phyloP scores from a whole-genome alignment of 2,329 filamentous ascomycete genomes.

The Colletotrichum sp. region DNA sequence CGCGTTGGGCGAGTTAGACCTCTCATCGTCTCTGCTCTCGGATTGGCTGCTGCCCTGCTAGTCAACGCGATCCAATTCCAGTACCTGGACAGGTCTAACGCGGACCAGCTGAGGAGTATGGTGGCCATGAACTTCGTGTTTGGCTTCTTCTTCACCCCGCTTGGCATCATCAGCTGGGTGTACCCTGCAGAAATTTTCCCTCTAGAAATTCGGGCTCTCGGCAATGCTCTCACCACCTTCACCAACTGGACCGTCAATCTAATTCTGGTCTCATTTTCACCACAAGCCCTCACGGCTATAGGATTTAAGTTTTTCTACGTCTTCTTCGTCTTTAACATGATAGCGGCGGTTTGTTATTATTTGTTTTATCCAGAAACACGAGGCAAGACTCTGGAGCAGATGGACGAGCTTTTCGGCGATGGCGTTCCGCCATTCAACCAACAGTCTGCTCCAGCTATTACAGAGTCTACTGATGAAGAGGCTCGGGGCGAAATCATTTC shows the following conservation, averaged over 20 bases:
- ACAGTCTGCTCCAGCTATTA: background rate
- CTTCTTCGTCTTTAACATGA: constrained; percentile 29
- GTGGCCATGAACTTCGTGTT: constrained; percentile 41
- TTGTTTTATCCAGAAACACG: constrained; percentile 38
- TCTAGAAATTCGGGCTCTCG: constrained; percentile 33
- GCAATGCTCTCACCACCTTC: constrained; percentile 32
- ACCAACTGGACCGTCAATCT: constrained; percentile 40
- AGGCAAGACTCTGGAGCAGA: constrained; percentile 35
- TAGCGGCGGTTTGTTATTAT: constrained; percentile 26
- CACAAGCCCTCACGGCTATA: constrained; percentile 44
- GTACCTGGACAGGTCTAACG: constrained; percentile 27
- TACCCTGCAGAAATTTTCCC: constrained; percentile 47
- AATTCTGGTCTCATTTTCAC: constrained; percentile 54
- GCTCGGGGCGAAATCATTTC: background rate
- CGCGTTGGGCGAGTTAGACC: constrained; percentile 52
- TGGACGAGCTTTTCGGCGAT: constrained; percentile 39
- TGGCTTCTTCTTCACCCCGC: constrained; percentile 29
- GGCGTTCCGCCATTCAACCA: background rate
- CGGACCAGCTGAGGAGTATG: constrained; percentile 31
- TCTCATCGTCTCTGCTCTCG: constrained; percentile 44
- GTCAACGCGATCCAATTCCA: constrained; percentile 33
- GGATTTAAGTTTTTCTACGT: constrained; percentile 50
- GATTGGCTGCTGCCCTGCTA: constrained; percentile 28
- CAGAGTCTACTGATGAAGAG: background rate
- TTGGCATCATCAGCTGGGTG: constrained; percentile 49